Conservation (phyloP, 768 basidiomycete species). For the Lentinula detonsa region DNA sequence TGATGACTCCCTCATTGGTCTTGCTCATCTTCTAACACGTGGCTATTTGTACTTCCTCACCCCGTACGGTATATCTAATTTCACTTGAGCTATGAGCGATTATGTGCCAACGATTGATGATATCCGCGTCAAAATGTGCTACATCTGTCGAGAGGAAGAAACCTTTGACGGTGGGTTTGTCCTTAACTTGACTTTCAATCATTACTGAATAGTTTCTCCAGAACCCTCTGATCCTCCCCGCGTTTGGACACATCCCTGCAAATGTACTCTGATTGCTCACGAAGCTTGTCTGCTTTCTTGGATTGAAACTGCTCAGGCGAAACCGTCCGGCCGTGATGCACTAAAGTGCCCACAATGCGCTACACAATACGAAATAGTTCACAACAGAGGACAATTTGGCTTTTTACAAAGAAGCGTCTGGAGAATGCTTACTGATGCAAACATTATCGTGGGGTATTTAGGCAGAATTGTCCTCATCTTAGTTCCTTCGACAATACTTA, state of each 20-base stretch:
- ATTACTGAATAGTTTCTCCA: constrained; percentile 21
- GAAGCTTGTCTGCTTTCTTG: constrained; percentile 75
- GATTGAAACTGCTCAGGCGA: constrained; percentile 66
- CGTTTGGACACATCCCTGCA: constrained; percentile 76
- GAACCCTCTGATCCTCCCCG: constrained; percentile 37
- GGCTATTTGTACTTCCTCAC: not conserved
- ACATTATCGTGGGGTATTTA: not conserved
- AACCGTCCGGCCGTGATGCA: constrained; percentile 45
- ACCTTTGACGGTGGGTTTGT: constrained; percentile 34
- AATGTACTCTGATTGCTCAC: constrained; percentile 75
- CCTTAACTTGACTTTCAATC: constrained; percentile 1
- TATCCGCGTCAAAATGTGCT: constrained; percentile 60
- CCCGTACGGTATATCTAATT: not conserved
- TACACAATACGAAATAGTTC: constrained; percentile 49
- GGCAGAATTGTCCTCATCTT: constrained; percentile 37
- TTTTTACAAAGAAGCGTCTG: not conserved
- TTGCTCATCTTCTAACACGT: not conserved
- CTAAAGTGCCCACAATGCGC: constrained; percentile 80
- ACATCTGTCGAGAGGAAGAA: constrained; percentile 77
- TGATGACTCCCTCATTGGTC: not conserved
- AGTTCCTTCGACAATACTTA: not conserved
- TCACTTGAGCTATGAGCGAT: constrained; percentile 5
- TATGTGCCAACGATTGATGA: constrained; percentile 11
- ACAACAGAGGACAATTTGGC: constrained; percentile 21
- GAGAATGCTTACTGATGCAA: not conserved